Base-by-base conservation (phyloP, 2,329 filamentous ascomycete genomes). In the Aureobasidium sp. region DNA sequence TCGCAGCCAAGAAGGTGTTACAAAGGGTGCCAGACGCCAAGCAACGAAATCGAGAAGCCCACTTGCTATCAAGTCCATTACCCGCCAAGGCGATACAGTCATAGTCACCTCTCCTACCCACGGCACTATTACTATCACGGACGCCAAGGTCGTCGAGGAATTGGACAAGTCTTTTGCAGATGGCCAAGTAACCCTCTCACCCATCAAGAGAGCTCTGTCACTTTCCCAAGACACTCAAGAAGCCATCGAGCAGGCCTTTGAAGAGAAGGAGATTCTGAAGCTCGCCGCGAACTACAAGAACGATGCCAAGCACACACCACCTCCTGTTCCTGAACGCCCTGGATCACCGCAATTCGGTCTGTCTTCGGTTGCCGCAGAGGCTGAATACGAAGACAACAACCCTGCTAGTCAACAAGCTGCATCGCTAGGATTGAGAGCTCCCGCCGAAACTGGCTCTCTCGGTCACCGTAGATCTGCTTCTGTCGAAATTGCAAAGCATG, bases 91-190 rank as follows among this genome's bases (percentile, higher is more conserved):
- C n/a, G 40, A 64, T 11, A 47, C 18, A 6, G 13, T 55, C 16
- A 10, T 31, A 11, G 50, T 64, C 40, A 40, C 27, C 18, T 62
- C 59, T 43, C 59, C 59, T 23, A 62, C 59, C 23, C 20, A 54
- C 25, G 60, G 48, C 9, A 62, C 47, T n/a, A 29, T 62, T 2
- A 43, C 18, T 9, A 43, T 62, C n/a, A 53, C 36, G 9, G 60
- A 64, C 18, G 38, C 40, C 11, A 54, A 38, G 16, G 23, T 47
- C 23, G 27, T 29, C 23, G 48, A 45, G 15, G 50, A 64, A 36
- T 7, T 64, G 16, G 47, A 62, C 31, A 29, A n/a, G 10, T 31
- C 16, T 23, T 9, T 42, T 11, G 50, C 38, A 54, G 18, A 55
- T 25, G 50, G 31, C 1, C 48, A 33, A 5, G 10, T 47, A 4